phyloP scores from a whole-genome alignment of 202 grass and related monocot species.

The Dendrocalamus latiflorus region DNA sequence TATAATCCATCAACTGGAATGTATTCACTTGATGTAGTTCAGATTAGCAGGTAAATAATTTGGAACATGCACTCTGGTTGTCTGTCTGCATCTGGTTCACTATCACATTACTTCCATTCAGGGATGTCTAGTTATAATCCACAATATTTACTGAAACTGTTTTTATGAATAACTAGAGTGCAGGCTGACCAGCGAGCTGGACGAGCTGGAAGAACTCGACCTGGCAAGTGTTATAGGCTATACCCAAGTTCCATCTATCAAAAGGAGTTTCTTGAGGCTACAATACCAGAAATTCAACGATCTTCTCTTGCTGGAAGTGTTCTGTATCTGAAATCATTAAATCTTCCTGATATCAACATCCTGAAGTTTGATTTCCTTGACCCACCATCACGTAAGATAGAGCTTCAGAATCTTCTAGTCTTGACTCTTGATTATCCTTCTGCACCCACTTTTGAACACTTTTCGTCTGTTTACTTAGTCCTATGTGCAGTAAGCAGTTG shows the following conservation, averaged over 20 bases:
- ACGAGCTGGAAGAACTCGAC: conserved; percentile 89
- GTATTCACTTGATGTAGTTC: conserved; percentile 97
- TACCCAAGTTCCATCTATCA: conserved; percentile 69
- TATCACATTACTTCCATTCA: not conserved
- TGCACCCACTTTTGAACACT: not conserved
- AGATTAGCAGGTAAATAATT: conserved; percentile 82
- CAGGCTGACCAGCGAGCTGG: conserved; percentile 97
- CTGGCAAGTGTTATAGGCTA: conserved; percentile 91
- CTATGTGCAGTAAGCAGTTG: too few relatives aligned
- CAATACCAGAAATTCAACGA: conserved; percentile 88
- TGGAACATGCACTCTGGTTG: not conserved
- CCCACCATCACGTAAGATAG: conserved; percentile 93
- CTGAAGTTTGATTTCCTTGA: conserved; percentile 98
- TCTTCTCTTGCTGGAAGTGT: conserved; percentile 89
- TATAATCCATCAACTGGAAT: conserved; percentile 94
- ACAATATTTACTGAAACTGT: not conserved
- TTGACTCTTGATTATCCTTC: conserved; percentile 20
- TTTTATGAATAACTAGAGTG: conserved; percentile 60
- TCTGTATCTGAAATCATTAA: conserved; percentile 81
- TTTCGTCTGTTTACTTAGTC: too few relatives aligned
- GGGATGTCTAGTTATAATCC: not conserved
- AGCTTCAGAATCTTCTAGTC: conserved; percentile 20
- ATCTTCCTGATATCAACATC: conserved; percentile 87
- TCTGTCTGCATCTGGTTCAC: not conserved
- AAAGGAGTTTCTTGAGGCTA: conserved; percentile 83